phyloP scores from a whole-genome alignment of 257 asterid genomes.

The Mentha longifolia region DNA sequence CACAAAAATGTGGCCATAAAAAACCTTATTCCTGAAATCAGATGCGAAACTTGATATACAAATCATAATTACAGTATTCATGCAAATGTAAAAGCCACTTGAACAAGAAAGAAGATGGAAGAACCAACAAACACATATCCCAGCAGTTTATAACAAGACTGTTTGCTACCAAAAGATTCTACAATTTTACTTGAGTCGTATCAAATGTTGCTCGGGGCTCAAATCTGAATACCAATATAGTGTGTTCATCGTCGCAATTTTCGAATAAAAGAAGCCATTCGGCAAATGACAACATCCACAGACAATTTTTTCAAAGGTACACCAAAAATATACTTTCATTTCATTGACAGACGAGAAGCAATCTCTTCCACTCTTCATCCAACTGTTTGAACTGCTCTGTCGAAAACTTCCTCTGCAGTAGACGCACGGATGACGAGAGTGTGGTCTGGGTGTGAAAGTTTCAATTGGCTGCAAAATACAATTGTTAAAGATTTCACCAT shows the following conservation, averaged over 20 bases:
- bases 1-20: no score
- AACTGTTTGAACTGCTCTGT: constrained; percentile 80
- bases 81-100: not conserved
- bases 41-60: not conserved
- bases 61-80: not conserved
- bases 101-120: not conserved
- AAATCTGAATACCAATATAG: constrained; percentile 17
- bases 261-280: constrained; percentile 13
- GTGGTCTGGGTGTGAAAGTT: constrained; percentile 82
- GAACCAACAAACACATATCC: not conserved
- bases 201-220: not conserved
- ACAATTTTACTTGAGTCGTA: not conserved
- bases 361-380: constrained; percentile 48
- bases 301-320: constrained; percentile 14
- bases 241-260: constrained; percentile 26
- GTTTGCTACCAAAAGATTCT: constrained; percentile 8
- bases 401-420: constrained; percentile 74
- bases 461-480: constrained; percentile 73
- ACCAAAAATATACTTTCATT: constrained; percentile 36
- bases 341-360: constrained; percentile 21
- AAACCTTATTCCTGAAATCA: no score
- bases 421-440: constrained; percentile 67
- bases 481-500: constrained; percentile 16
- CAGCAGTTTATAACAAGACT: not conserved
- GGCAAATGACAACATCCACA: constrained; percentile 30